phyloP scores from a whole-genome alignment of 2,329 filamentous ascomycete species.

The Nemania sp. region DNA sequence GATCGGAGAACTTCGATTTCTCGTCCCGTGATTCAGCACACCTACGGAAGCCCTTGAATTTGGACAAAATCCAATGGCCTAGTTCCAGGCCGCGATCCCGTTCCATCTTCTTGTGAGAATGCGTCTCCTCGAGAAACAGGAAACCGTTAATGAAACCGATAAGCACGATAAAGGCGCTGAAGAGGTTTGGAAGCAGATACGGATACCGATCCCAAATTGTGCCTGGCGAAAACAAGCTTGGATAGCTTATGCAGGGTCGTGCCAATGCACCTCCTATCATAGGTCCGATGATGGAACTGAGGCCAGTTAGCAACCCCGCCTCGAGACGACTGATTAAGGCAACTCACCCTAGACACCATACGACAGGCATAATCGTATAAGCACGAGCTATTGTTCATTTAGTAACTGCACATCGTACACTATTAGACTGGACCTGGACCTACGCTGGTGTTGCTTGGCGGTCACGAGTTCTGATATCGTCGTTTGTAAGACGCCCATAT shows the following conservation, averaged over 20 bases:
- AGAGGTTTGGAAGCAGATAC: slow-evolving; percentile 65
- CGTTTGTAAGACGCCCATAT: slow-evolving; percentile 93
- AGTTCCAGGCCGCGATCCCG: slow-evolving; percentile 76
- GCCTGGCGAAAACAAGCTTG: slow-evolving; percentile 68
- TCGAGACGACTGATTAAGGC: slow-evolving; percentile 33
- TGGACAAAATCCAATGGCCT: slow-evolving; percentile 68
- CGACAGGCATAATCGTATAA: slow-evolving; percentile 96
- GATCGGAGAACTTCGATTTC: slow-evolving; percentile 44
- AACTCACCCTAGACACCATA: slow-evolving; percentile 90
- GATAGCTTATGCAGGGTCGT: slow-evolving; percentile 82
- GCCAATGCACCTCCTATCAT: slow-evolving; percentile 89
- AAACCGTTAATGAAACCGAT: slow-evolving; percentile 67
- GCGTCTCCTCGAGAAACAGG: slow-evolving; percentile 86
- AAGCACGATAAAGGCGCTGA: slow-evolving; percentile 66
- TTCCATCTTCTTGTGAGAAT: slow-evolving; percentile 75
- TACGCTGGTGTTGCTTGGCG: slow-evolving; percentile 88
- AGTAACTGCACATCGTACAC: slow-evolving; percentile 24
- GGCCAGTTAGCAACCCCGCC: slow-evolving; percentile 36
- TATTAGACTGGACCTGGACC: slow-evolving; percentile 40
- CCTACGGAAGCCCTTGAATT: slow-evolving; percentile 45
- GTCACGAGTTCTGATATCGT: slow-evolving; percentile 94
- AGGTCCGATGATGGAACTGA: slow-evolving; percentile 85
- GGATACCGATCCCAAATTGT: slow-evolving; percentile 85
- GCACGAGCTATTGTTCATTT: slow-evolving; percentile 67
- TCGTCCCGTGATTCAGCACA: slow-evolving; percentile 43